Conservation (phyloP, 2,329 filamentous ascomycete genomes). For the Westerdykella ornata region DNA sequence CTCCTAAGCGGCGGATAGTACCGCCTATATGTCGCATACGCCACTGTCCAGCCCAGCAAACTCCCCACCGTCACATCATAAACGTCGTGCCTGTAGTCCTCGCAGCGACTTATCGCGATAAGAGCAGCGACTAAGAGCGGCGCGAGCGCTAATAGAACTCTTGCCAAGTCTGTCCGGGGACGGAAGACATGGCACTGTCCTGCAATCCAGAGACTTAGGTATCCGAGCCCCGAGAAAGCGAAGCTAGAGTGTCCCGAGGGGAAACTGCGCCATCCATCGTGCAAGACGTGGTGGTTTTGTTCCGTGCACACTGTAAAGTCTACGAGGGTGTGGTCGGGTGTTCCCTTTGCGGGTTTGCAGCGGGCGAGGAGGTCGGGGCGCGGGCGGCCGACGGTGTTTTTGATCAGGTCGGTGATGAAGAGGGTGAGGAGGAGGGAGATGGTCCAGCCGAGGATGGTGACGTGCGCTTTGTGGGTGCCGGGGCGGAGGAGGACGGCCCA, state of each 20-base stretch:
- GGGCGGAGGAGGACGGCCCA: conserved; percentile 60
- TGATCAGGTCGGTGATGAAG: conserved; percentile 79
- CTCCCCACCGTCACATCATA: conserved; percentile 55
- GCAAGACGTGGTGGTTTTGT: conserved; percentile 59
- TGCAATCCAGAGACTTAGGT: conserved; percentile 62
- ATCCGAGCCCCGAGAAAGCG: conserved; percentile 71
- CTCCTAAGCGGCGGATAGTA: conserved; percentile 53
- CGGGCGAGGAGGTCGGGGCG: conserved; percentile 83
- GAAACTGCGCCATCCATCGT: conserved; percentile 80
- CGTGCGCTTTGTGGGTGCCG: conserved; percentile 71
- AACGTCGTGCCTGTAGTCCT: conserved; percentile 59
- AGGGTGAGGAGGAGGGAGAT: conserved; percentile 67
- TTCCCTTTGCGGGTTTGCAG: conserved; percentile 63
- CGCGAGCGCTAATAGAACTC: conserved; percentile 49
- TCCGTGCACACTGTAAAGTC: conserved; percentile 68
- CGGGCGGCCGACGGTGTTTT: conserved; percentile 77
- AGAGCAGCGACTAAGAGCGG: conserved; percentile 53
- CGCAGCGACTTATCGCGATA: conserved; percentile 56
- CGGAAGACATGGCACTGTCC: conserved; percentile 57
- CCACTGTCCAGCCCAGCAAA: conserved; percentile 48
- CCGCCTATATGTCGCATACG: conserved; percentile 54
- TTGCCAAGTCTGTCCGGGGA: conserved; percentile 51
- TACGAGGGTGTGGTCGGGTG: conserved; percentile 50
- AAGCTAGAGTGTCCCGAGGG: conserved; percentile 76
- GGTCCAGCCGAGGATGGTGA: conserved; percentile 72